Evolutionary conservation across 805 yeast species (phyloP).

Genomic region (Candida nonsorbophila): DNA sequence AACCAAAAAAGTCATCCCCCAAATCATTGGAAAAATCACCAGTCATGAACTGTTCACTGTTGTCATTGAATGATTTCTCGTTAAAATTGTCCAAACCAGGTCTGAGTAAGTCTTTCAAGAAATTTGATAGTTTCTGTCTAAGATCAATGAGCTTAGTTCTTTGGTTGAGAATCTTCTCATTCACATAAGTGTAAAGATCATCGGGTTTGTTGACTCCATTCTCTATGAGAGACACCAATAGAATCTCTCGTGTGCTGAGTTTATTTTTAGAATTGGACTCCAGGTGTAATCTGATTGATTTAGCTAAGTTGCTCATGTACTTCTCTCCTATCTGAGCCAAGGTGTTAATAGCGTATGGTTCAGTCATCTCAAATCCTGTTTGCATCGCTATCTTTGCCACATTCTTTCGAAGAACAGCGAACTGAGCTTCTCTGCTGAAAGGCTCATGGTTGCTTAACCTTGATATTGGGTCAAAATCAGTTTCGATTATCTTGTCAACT

Average conservation of each 20-base stretch:
- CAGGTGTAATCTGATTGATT: slow-evolving; percentile 61
- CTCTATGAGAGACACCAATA: slow-evolving; percentile 65
- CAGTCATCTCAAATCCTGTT: slow-evolving; percentile 84
- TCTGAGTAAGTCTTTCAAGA: slow-evolving; percentile 74
- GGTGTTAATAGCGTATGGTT: slow-evolving; percentile 69
- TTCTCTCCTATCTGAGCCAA: slow-evolving; percentile 80
- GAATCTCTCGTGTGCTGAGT: slow-evolving; percentile 35
- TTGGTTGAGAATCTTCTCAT: slow-evolving; percentile 67
- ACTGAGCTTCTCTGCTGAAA: slow-evolving; percentile 55
- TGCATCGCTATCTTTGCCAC: slow-evolving; percentile 83
- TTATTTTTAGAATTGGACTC: slow-evolving; percentile 56
- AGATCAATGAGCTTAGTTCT: slow-evolving; percentile 65
- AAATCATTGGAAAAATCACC: slow-evolving; percentile 93
- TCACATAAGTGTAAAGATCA: slow-evolving; percentile 65
- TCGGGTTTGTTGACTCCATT: slow-evolving; percentile 84
- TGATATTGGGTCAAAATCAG: slow-evolving; percentile 81
- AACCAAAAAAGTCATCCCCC: slow-evolving; percentile 98
- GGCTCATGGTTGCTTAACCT: slow-evolving; percentile 65
- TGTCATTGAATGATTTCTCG: slow-evolving; percentile 79
- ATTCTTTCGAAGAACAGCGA: slow-evolving; percentile 59
- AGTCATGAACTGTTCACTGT: slow-evolving; percentile 87
- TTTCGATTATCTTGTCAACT: slow-evolving; percentile 53
- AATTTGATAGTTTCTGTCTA: slow-evolving; percentile 57
- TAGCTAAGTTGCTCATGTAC: slow-evolving; percentile 69
- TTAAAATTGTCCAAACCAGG: slow-evolving; percentile 72